phyloP scores from a whole-genome alignment of 2,329 filamentous ascomycete species.

The Cytospora piceae region DNA sequence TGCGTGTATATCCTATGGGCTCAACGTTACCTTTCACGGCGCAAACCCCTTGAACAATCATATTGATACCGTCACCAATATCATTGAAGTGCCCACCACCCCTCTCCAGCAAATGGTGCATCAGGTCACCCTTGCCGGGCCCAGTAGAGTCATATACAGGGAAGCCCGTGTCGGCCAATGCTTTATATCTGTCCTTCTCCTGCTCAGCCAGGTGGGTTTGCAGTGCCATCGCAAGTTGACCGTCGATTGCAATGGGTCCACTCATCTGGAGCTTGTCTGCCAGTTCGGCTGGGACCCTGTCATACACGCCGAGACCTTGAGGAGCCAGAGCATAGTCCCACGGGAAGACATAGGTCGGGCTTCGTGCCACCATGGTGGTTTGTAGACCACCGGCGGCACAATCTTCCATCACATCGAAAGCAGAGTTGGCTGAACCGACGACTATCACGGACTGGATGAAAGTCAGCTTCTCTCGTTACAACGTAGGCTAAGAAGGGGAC shows the following conservation, averaged over 20 bases:
- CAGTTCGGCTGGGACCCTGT: constrained; percentile 30
- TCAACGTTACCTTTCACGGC: constrained; percentile 38
- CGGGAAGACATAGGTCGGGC: constrained; percentile 42
- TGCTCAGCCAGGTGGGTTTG: constrained; percentile 35
- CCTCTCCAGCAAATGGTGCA: constrained; percentile 42
- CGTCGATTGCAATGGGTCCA: constrained; percentile 34
- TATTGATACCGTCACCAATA: constrained; percentile 38
- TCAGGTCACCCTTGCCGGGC: constrained; percentile 31
- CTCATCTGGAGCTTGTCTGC: constrained; percentile 35
- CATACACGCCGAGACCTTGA: constrained; percentile 39
- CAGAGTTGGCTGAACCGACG: constrained; percentile 47
- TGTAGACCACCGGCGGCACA: constrained; percentile 38
- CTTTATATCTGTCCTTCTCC: constrained; percentile 42
- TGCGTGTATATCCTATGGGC: constrained; percentile 39
- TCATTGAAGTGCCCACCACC: constrained; percentile 48
- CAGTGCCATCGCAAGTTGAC: constrained; percentile 31
- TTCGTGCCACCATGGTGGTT: constrained; percentile 43
- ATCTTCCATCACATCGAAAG: constrained; percentile 45
- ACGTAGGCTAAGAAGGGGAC: neutral
- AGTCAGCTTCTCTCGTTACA: neutral
- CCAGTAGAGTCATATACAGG: constrained; percentile 41
- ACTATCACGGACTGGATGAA: constrained; percentile 37
- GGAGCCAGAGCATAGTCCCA: constrained; percentile 37
- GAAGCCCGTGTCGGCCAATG: constrained; percentile 42
- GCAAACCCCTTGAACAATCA: constrained; percentile 40